Base-by-base conservation (phyloP, 352 stramenopile species). In the Phytophthora citrophthora region DNA sequence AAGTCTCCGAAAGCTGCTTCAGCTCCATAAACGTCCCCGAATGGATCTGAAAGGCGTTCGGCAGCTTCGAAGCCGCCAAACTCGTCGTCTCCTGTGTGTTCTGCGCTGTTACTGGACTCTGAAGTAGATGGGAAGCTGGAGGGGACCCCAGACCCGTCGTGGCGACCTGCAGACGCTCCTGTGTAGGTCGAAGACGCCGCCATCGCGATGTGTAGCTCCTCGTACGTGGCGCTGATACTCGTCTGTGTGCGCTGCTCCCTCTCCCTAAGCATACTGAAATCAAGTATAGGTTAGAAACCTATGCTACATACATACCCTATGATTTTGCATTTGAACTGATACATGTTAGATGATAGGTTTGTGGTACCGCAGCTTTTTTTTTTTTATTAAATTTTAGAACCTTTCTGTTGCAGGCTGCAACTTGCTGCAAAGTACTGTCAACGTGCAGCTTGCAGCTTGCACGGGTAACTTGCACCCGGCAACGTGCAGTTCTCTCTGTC, bases 21-120 rank as follows among this genome's bases (percentile, higher is more conserved):
- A 3, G 47, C 45, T 1, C 61, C 68, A 39, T 82, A 85, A 0
- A 81, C 59, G 68, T 77, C 59, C 4, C 67, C 68, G 39, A 81
- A 83, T n/a, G 66, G 72, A 59, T 79, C 72, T 4, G 55, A 79
- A 6, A 71, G 48, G 15, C 61, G 54, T 45, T 72, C 62, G 16
- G 77, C 77, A 7, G 73, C 53, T 27, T 68, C 59, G 29, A 88
- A 88, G n/a, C 65, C 70, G 29, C 71, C 61, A 44, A 85, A 83
- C 12, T 74, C 76, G 41, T 75, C 73, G 39, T 67, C 51, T 34
- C 49, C 47, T 29, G 55, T 68, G 36, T 54, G 24, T 16, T 11
- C 32, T 2, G 54, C 11, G 38, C 41, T 47, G 38, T 40, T 12
- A 23, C 36, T 43, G 9, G 27, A 15, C 4, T 63, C 45, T 15